Evolutionary conservation across 768 basidiomycete genomes (phyloP), one percentile per base, ranked within the genome.

Genomic region (Phallus indusiatus): DNA sequence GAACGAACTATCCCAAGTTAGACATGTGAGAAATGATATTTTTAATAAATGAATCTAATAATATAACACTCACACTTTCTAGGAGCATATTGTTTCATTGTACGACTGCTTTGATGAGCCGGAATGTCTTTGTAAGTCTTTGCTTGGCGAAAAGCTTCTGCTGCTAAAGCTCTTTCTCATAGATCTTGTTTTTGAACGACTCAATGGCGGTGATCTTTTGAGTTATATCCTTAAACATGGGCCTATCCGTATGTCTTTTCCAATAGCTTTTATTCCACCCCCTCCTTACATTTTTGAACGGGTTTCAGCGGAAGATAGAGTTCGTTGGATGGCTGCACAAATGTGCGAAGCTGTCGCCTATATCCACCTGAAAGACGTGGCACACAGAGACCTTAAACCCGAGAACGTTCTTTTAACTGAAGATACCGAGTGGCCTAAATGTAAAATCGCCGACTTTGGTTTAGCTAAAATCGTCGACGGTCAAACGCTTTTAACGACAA

Each of bases 391-490:
- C 70, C 73, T 97, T 49, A 96, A 96, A 70, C 94, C 95, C 21
- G 55, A 90, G 85, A 94, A 95, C 64, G 83, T 94, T 7, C 79
- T 95, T 1, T 71, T 96, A n/a, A 94, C 92, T 0, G 74, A 68
- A 10, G 81, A 84, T 47, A 63, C 75, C 1, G 16, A 51, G 4
- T 16, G 16, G 18, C 88, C 88, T 0, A 70, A 73, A 1, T 83
- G 90, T 64, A 97, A 97, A 68, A 86, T 97, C 16, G 94, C 95
- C 1, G 95, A 97, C 70, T 99, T 96, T 68, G 95, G 95, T 3
- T 81, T 97, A 7, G 94, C 95, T 0, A 99, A 98, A 69, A 83
- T 87, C n/a, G 83, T 90, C 21, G 84, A 90, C 62, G 84, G 82
- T 62, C 68, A 82, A 64, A 91, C 88, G 0, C 86, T 88, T 80